Evolutionary conservation across 2,329 filamentous ascomycete genomes (phyloP).

Genomic region (Trichoderma oligosporum): DNA sequence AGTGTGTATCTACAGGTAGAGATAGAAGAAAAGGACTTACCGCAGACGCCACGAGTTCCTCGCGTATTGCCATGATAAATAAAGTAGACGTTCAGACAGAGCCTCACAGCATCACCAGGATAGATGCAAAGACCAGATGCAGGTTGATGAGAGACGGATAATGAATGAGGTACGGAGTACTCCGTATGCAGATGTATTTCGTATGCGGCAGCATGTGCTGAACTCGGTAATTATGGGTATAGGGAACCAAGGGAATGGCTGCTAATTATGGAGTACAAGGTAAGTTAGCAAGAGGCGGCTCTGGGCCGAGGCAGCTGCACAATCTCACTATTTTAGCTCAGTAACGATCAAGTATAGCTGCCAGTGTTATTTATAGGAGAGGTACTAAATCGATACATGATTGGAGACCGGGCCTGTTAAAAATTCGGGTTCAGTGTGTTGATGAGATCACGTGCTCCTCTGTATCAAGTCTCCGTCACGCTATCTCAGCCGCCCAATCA

Average conservation of each 20-base stretch:
- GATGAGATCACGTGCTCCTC: slow-evolving; percentile 2
- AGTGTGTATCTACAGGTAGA: neutral
- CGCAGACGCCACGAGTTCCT: slow-evolving; percentile 85
- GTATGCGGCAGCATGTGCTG: slow-evolving; percentile 28
- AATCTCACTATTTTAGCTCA: neutral
- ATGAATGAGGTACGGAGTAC: slow-evolving; percentile 21
- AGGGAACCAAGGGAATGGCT: slow-evolving; percentile 9
- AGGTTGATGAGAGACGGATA: neutral
- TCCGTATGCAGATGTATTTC: slow-evolving; percentile 23
- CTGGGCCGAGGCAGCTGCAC: slow-evolving; percentile 15
- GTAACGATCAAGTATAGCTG: slow-evolving; percentile 26
- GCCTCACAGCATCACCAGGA: slow-evolving; percentile 26
- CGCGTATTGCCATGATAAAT: slow-evolving; percentile 73
- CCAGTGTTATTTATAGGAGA: neutral
- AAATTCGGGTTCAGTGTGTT: neutral
- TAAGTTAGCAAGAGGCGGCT: neutral
- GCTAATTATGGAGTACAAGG: neutral
- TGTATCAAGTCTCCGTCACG: neutral
- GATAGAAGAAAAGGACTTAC: slow-evolving; percentile 41
- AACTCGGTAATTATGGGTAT: slow-evolving; percentile 21
- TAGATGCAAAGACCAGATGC: slow-evolving; percentile 3
- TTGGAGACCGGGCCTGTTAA: no score
- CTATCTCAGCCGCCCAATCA: slow-evolving; percentile 29
- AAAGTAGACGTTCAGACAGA: slow-evolving; percentile 19
- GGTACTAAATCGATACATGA: no score